Conservation (phyloP, 768 basidiomycete species). For the Boletus subcaerulescens region DNA sequence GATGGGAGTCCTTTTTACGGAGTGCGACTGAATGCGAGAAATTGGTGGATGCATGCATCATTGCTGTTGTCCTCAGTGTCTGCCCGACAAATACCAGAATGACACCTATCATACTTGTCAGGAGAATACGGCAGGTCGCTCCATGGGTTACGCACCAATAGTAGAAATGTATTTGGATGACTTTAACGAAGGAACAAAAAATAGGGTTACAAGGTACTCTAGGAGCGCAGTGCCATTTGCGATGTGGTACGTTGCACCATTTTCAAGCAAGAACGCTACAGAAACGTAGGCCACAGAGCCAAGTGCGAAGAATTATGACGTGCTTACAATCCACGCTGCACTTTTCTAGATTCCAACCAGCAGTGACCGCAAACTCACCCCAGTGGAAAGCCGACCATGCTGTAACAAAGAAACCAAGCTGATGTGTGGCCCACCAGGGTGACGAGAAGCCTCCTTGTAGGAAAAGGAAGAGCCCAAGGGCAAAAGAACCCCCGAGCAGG, state of each 20-base stretch:
- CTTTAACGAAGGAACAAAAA: conserved; percentile 66
- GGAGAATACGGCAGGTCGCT: not conserved
- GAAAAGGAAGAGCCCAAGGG: conserved; percentile 53
- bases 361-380: conserved; percentile 92
- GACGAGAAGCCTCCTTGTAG: conserved; percentile 41
- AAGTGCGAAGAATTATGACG: not conserved
- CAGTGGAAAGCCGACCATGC: conserved; percentile 89
- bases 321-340: conserved; percentile 89
- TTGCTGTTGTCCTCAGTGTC: conserved; percentile 79
- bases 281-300: conserved; percentile 4
- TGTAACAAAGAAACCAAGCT: conserved; percentile 80
- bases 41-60: conserved; percentile 92
- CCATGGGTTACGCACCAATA: conserved; percentile 45
- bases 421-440: conserved; percentile 66
- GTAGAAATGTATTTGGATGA: conserved; percentile 52
- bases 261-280: conserved; percentile 90
- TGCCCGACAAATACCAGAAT: conserved; percentile 68
- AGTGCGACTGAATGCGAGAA: conserved; percentile 90
- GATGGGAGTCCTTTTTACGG: conserved; percentile 68
- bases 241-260: conserved; percentile 79
- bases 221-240: conserved; percentile 75
- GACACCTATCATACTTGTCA: conserved; percentile 48
- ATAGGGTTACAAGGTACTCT: conserved; percentile 76
- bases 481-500: conserved; percentile 72
- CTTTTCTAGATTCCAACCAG: conserved; percentile 92